Percentiles rank a stretch among this genome's conserved stretches.
Conservation (phyloP, 2,329 filamentous ascomycete species). For the Colletotrichum karsti region DNA sequence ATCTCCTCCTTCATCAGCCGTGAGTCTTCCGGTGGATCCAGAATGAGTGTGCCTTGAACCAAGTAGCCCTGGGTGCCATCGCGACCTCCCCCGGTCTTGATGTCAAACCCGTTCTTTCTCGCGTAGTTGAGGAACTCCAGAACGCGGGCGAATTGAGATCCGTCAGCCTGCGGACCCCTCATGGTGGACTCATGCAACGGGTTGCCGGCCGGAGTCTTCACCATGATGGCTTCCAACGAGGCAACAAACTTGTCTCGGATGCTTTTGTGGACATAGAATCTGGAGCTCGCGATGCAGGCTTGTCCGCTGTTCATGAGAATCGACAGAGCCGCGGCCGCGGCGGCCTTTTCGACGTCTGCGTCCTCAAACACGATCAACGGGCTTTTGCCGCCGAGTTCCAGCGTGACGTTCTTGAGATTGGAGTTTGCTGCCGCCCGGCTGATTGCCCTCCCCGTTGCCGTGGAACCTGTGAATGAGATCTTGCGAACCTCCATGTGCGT, state of each 20-base stretch:
- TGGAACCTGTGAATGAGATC: not conserved
- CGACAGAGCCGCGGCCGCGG: not conserved
- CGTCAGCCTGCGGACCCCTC: not conserved
- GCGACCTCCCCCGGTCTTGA: too few relatives aligned
- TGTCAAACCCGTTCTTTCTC: too few relatives aligned
- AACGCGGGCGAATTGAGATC: too few relatives aligned
- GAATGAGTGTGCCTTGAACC: too few relatives aligned
- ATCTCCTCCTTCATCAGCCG: too few relatives aligned
- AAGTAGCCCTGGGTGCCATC: too few relatives aligned
- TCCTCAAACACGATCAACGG: slow-evolving; percentile 54
- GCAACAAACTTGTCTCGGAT: not conserved
- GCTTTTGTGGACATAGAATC: not conserved
- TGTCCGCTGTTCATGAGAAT: not conserved
- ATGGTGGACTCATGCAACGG: not conserved
- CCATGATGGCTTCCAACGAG: not conserved
- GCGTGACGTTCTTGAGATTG: slow-evolving; percentile 53
- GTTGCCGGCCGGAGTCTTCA: not conserved
- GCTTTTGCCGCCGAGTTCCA: slow-evolving; percentile 55
- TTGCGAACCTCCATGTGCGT: not conserved
- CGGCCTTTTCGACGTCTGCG: slow-evolving; percentile 52
- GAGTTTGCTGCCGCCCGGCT: slow-evolving; percentile 38
- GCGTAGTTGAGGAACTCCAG: too few relatives aligned
- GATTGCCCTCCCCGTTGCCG: not conserved
- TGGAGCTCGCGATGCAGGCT: not conserved
- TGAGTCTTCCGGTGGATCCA: too few relatives aligned